Conservation (phyloP, 164 flowering plant species). For the Chimonanthus praecox region DNA sequence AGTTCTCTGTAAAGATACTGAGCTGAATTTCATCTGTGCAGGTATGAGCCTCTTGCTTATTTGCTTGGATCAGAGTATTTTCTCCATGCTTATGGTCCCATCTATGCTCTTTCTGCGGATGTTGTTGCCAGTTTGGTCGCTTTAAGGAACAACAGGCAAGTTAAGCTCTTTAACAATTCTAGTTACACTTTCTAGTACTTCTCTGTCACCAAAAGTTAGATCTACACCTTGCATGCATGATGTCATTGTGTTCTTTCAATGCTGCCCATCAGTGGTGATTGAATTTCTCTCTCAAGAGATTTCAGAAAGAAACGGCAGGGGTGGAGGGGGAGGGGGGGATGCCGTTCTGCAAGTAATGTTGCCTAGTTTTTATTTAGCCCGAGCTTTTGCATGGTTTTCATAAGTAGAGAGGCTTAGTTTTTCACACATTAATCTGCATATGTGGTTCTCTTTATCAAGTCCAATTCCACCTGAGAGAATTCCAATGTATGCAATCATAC, state of each 20-base stretch:
- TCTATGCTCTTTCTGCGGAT: slow-evolving; percentile 94
- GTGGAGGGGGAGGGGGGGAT: too few relatives aligned
- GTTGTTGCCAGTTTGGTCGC: slow-evolving; percentile 87
- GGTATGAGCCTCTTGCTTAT: slow-evolving; percentile 80
- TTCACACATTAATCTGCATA: background rate
- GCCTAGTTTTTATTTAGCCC: background rate
- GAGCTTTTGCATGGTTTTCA: background rate
- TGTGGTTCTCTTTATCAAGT: background rate
- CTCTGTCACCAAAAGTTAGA: background rate
- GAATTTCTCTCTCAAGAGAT: background rate
- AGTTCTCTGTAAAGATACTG: too few relatives aligned
- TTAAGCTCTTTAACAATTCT: background rate
- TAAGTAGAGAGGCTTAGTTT: background rate
- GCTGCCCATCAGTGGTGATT: background rate
- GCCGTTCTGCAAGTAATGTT: too few relatives aligned
- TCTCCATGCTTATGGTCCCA: slow-evolving; percentile 96
- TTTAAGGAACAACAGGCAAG: slow-evolving; percentile 72
- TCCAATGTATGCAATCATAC: too few relatives aligned
- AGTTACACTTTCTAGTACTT: background rate
- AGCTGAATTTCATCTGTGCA: slow-evolving; percentile 24
- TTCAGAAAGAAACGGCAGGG: too few relatives aligned
- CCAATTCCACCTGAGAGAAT: background rate
- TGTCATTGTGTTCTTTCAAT: background rate
- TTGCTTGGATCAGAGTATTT: slow-evolving; percentile 92
- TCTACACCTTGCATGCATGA: background rate